Percentiles rank a stretch among this genome's conserved stretches.
Conservation (phyloP, 768 basidiomycete species). For the Gautieria morchelliformis region DNA sequence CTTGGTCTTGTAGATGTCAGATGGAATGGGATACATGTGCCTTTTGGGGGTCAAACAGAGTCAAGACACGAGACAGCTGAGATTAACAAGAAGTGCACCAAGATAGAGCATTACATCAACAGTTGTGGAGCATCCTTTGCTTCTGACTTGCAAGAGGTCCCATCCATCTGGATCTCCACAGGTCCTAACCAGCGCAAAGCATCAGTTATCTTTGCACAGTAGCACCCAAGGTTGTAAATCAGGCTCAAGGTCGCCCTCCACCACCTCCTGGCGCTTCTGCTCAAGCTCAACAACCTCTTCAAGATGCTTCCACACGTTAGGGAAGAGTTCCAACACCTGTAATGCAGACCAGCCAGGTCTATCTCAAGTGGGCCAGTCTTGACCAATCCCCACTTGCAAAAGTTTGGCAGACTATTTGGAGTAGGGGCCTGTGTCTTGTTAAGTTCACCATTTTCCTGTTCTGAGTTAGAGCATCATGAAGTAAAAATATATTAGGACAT, state of each 20-base stretch:
- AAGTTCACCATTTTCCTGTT: background rate
- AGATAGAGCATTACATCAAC: background rate
- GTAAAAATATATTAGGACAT: background rate
- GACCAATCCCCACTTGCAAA: background rate
- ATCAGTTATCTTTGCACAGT: background rate
- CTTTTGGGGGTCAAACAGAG: background rate
- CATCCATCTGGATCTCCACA: too few relatives aligned
- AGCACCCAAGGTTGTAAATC: background rate
- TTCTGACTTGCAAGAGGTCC: too few relatives aligned
- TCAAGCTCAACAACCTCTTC: background rate
- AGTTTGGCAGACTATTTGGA: background rate
- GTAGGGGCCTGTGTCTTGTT: background rate
- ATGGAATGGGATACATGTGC: background rate
- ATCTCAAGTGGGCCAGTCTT: background rate
- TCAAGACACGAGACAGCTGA: background rate
- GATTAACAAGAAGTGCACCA: background rate
- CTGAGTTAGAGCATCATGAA: too few relatives aligned
- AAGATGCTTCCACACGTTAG: background rate
- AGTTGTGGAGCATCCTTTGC: too few relatives aligned
- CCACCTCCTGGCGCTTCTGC: background rate
- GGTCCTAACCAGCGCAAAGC: background rate
- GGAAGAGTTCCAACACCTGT: background rate
- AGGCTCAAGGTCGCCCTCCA: background rate
- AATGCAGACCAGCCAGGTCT: background rate
- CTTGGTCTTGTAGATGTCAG: background rate